Evolutionary conservation across 2,329 filamentous ascomycete species (phyloP).

Genomic region (Microdochium bolleyi): DNA sequence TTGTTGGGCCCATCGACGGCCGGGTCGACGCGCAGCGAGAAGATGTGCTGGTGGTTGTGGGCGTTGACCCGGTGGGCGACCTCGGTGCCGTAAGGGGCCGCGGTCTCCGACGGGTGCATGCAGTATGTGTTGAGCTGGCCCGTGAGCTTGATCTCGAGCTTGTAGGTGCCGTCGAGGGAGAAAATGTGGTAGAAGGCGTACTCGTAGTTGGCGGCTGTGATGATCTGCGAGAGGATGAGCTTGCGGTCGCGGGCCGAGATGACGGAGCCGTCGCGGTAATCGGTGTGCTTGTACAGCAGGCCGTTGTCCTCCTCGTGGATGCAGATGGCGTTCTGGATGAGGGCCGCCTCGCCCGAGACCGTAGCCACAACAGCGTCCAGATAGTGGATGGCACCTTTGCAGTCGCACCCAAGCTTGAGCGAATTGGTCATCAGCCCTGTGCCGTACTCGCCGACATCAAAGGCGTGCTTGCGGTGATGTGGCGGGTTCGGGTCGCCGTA

Average conservation of each 20-base stretch:
- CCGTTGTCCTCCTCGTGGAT: conserved; percentile 71
- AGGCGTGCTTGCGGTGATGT: conserved; percentile 55
- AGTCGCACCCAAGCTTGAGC: conserved; percentile 54
- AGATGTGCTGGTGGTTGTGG: conserved; percentile 65
- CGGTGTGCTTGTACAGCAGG: conserved; percentile 68
- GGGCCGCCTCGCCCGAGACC: conserved; percentile 56
- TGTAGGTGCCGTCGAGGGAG: conserved; percentile 9
- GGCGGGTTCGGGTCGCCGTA: conserved; percentile 58
- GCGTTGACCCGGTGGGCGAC: conserved; percentile 3
- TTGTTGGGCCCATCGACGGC: conserved; percentile 49
- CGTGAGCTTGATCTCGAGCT: conserved; percentile 8
- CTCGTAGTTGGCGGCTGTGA: conserved; percentile 7
- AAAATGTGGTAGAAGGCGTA: conserved; percentile 7
- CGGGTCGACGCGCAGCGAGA: conserved; percentile 58
- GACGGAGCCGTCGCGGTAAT: conserved; percentile 56
- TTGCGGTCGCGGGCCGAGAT: conserved; percentile 4
- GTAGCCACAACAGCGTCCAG: conserved; percentile 66
- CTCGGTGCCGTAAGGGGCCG: conserved; percentile 5
- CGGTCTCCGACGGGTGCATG: conserved; percentile 5
- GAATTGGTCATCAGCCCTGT: conserved; percentile 59
- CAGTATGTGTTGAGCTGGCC: conserved; percentile 9
- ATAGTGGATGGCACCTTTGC: conserved; percentile 69
- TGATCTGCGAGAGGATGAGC: conserved; percentile 6
- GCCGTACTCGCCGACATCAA: conserved; percentile 55
- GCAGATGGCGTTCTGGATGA: conserved; percentile 72